A percentile compares a stretch with the other conserved stretches of the same genome.
phyloP scores from a whole-genome alignment of 306 rosid genomes.

The Ceratonia siliqua region DNA sequence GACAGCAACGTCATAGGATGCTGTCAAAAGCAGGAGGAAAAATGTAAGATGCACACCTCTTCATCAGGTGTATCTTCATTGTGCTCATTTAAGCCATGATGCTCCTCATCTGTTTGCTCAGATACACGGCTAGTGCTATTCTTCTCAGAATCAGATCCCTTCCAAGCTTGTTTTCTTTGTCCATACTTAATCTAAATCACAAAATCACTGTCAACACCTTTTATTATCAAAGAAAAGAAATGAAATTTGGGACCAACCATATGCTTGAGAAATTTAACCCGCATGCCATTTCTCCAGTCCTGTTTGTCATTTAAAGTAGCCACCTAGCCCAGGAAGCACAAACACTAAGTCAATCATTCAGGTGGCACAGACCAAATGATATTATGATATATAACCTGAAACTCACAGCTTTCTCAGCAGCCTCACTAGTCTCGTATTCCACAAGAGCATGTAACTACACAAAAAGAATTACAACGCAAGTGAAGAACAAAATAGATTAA shows the following conservation, averaged over 20 bases:
- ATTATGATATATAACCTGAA: constrained; percentile 19
- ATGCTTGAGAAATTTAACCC: constrained; percentile 77
- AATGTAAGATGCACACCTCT: constrained; percentile 52
- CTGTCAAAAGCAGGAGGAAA: not conserved
- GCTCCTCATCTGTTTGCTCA: constrained; percentile 63
- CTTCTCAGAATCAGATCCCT: constrained; percentile 68
- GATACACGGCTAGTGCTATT: constrained; percentile 45
- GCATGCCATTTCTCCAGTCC: constrained; percentile 98
- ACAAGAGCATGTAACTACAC: constrained; percentile 83
- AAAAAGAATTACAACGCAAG: not conserved
- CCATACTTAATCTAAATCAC: constrained; percentile 64
- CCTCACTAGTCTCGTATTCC: constrained; percentile 85
- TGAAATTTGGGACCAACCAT: constrained; percentile 48
- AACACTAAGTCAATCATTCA: constrained; percentile 16
- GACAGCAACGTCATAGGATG: not conserved
- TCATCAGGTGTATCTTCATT: constrained; percentile 66
- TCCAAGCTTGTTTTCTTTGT: constrained; percentile 69
- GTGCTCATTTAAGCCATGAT: constrained; percentile 63
- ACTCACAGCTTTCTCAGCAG: constrained; percentile 96
- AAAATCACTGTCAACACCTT: constrained; percentile 31
- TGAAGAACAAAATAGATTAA: not conserved
- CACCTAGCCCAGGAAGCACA: constrained; percentile 51
- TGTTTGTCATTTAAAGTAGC: constrained; percentile 69
- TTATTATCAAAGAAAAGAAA: constrained; percentile 11
- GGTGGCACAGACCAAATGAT: constrained; percentile 14